Base-by-base conservation (phyloP, 1,284 basidiomycete genomes). In the Rhodofomes roseus region DNA sequence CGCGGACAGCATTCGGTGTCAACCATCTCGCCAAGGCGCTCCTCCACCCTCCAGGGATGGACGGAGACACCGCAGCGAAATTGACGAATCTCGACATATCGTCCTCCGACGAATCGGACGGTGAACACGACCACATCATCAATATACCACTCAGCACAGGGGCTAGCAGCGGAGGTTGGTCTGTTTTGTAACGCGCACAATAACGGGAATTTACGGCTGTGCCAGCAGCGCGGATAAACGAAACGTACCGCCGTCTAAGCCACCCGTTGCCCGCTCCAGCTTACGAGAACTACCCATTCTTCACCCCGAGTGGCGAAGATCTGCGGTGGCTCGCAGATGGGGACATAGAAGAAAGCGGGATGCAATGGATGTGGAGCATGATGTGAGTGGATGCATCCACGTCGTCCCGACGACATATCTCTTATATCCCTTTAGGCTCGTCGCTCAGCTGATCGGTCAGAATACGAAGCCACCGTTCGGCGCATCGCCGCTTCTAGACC, bases 291-390 rank as follows among this genome's bases (percentile, higher is more conserved):
- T 92, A 91, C 72, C 90, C 90, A 7, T 85, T 86, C 65, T 85
- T 81, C 67, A 90, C 90, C 6, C 79, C 84, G 0, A 84, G 88
- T 0, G 88, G 85, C 9, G 76, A 76, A 27, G 89, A 92, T 70
- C 79, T 77, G 63, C 81, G 90, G 31, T 89, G 89, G 89, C 61
- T 79, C 14, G 78, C 77, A 40, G 71, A 74, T 20, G 81, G 79
- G 34, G 79, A 78, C 54, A 69, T 79, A 7, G 82, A 87, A 66
- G 84, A 85, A 69, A 79, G 81, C 54, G 86, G 85, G n/a, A 68
- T 81, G 59, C 77, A 84, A 46, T 92, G 90, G 90, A 82, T 90
- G 9, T 90, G 90, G 20, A 77, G 82, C 20, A 67, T 92, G 64
- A 82, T 92, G 89, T 90, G 60, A 63, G 83, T 70, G 8, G 40